Base-by-base conservation (phyloP, 805 yeast genomes). In the Candida coleopterorum region DNA sequence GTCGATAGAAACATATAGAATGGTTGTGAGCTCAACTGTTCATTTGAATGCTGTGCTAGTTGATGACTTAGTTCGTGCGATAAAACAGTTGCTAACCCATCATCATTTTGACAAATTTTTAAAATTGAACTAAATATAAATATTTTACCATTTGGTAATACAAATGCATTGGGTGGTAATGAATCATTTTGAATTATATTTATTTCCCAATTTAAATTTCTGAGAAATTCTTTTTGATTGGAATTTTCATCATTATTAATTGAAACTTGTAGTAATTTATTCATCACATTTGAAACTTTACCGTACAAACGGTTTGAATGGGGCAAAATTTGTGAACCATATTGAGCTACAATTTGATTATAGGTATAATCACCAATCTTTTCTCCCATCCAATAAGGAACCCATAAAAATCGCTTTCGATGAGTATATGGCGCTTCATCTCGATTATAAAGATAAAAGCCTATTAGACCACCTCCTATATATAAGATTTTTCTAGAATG, bases 41-140 rank as follows among this genome's bases (percentile, higher is more conserved):
- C 99, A 32, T 83, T 79, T 6, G 93, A 77, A 55, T 93, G 98
- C 41, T 95, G 79, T 7, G 96, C 96, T 46, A 93, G 67, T 56
- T 88, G 95, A 62, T 93, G 98, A 0, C 96, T 89, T 38, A 89
- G 75, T 51, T 93, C 99, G 56, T 93, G 99, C 0, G 95, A 69
- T 31, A 93, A 64, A 2, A 93, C 96, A 0, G 97, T 88, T n/a
- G 97, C 97, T 30, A 93, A 61, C 2, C 96, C 97, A 55, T 87
- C 94, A 35, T 87, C 94, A 52, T 85, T 79, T 18, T 65, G 62
- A 56, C 95, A 81, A 21, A 93, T 75, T 1, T 85, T 83, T 32
- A 93, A 55, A 27, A 93, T 85, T 8, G 85, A 76, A 31, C 81
- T 70, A 52, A 85, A 86, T 14, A 93, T 88, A 60, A 93, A 93